Evolutionary conservation across 2,329 filamentous ascomycete species (phyloP), one percentile per base, ranked within the genome.

Genomic region (Colletotrichum tabaci): DNA sequence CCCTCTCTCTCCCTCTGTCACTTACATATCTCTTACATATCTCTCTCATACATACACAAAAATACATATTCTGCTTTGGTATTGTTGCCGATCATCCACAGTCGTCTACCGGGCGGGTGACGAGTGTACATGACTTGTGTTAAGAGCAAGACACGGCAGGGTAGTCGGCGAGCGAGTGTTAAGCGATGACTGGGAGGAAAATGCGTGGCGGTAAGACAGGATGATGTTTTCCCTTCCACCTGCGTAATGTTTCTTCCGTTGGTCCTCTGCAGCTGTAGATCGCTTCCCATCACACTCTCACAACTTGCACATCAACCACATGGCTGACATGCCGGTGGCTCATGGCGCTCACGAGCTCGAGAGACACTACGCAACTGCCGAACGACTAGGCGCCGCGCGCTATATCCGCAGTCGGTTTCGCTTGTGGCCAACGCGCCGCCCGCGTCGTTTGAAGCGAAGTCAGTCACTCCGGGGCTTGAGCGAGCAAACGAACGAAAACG

Each of bases 291-390:
- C 23, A 38, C 44, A n/a, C 13, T 21, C 23, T 4, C 23, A 40
- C 30, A 47, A 46, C 55, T 49, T 42, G 60, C 53, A 56, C 38
- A 38, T 66, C 12, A 61, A 10, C 58, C 72, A 74, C 70, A 74
- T 73, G 70, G 72, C 58, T 55, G 60, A 66, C 70, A 74, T 70
- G 70, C 57, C 46, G 15, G 23, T 42, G 44, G 47, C 69, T 72
- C 69, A 66, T 69, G 68, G 68, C 65, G 15, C n/a, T 13, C 68
- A 67, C 67, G 64, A 67, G 68, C 13, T 38, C 18, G 4, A 53
- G n/a, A 71, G 57, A 67, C 63, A 70, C 68, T 46, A 61, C 47
- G 52, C 57, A 71, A 71, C 58, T 67, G 64, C 68, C 68, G 68
- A 30, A 42, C 57, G 57, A 52, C 57, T 47, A 10, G 58, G 30